phyloP scores from a whole-genome alignment of 345 rosid species.

The Passiflora organensis region DNA sequence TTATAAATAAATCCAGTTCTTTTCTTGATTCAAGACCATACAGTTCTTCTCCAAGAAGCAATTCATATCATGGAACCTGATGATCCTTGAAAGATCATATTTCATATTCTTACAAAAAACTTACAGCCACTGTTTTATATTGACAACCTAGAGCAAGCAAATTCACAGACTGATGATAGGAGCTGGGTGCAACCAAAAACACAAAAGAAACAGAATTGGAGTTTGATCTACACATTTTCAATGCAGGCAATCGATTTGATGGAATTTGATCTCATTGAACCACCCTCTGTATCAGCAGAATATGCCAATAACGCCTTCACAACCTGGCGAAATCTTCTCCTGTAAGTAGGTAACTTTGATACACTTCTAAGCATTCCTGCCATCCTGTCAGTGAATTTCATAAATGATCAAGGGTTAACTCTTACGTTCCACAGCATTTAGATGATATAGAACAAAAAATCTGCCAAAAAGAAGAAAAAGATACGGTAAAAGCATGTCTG shows the following conservation, averaged over 20 bases:
- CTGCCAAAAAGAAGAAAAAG: too few species aligned
- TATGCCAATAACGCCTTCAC: constrained; percentile 54
- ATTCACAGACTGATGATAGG: background rate
- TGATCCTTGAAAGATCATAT: too few species aligned
- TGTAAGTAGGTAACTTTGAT: constrained; percentile 65
- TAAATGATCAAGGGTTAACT: too few species aligned
- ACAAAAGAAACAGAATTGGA: background rate
- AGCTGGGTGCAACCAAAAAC: background rate
- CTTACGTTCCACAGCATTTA: too few species aligned
- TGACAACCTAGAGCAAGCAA: background rate
- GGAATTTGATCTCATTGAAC: constrained; percentile 29
- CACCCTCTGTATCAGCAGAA: constrained; percentile 38
- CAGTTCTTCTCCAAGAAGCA: too few species aligned
- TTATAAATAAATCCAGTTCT: too few species aligned
- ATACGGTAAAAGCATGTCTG: background rate
- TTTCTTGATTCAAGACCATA: too few species aligned
- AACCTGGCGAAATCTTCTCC: constrained; percentile 59
- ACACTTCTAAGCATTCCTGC: constrained; percentile 56
- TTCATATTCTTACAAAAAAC: too few species aligned
- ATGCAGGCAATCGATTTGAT: constrained; percentile 30
- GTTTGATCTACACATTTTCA: constrained; percentile 20
- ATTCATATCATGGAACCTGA: too few species aligned
- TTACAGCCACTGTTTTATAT: too few species aligned
- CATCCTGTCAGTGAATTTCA: constrained; percentile 41
- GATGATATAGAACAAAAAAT: too few species aligned